Evolutionary conservation across 1,284 basidiomycete genomes (phyloP).

Genomic region (Meira nashicola): DNA sequence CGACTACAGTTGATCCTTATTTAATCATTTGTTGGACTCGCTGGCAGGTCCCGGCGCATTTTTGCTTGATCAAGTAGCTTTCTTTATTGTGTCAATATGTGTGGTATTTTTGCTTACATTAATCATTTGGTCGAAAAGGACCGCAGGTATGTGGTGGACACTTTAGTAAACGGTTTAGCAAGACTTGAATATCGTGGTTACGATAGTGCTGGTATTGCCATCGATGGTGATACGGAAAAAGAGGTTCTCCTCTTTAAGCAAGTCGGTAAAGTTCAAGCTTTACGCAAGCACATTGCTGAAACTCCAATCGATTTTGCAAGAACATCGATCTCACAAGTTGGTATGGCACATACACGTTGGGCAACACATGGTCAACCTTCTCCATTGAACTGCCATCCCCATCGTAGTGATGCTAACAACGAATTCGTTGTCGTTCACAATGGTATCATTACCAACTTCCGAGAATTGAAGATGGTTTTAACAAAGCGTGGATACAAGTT

Average conservation of each 20-base stretch:
- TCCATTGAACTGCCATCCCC: slow-evolving; percentile 88
- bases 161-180: slow-evolving; percentile 83
- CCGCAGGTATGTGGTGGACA: slow-evolving; percentile 61
- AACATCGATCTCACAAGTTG: slow-evolving; percentile 80
- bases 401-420: slow-evolving; percentile 72
- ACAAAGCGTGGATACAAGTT: slow-evolving; percentile 94
- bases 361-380: slow-evolving; percentile 90
- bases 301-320: slow-evolving; percentile 74
- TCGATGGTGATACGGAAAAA: slow-evolving; percentile 84
- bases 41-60: not conserved
- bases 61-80: not conserved
- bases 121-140: slow-evolving; percentile 53
- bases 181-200: slow-evolving; percentile 98
- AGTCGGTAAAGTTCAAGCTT: slow-evolving; percentile 92
- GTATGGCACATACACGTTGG: slow-evolving; percentile 99
- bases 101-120: slow-evolving; percentile 53
- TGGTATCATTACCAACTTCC: slow-evolving; percentile 94
- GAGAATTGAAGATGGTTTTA: slow-evolving; percentile 83
- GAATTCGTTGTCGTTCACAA: slow-evolving; percentile 98
- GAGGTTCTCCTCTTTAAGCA: slow-evolving; percentile 86
- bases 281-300: slow-evolving; percentile 83
- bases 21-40: not conserved
- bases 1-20: not conserved
- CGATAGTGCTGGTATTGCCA: slow-evolving; percentile 87
- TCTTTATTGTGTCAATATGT: slow-evolving; percentile 14